Evolutionary conservation across 2,329 filamentous ascomycete genomes (phyloP), one percentile per base, ranked within the genome.

Genomic region (Alternaria brassicicola): DNA sequence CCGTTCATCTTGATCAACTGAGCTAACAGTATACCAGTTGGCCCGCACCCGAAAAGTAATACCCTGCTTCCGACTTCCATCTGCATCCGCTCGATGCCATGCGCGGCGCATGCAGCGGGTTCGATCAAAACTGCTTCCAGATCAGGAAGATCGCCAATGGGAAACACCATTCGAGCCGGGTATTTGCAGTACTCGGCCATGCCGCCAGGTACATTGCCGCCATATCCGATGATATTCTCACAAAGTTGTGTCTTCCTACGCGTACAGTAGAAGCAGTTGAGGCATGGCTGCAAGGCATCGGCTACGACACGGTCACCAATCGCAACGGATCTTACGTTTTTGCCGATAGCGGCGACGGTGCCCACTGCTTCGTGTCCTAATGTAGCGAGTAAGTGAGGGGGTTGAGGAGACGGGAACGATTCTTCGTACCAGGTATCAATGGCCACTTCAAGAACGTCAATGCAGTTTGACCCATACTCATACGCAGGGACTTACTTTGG

Each of bases 181-280:
- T 83, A 85, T 13, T 81, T 80, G 62, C 82, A 84, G 81, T 90
- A 92, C 75, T 91, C 88, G 49, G 89, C 89, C 68, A 91, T 91
- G 28, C 89, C 88, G 66, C 89, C 89, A 62, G 89, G 85, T 76
- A 90, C 82, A 64, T 84, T 87, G n/a, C 87, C 85, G 66, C 85
- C 88, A 65, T 89, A 87, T 19, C 86, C 87, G 65, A 86, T 83
- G 75, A 89, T 88, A 72, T 89, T 83, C 76, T 90, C 88, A 75
- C 89, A 92, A 55, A 90, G 84, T 45, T 91, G 78, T 28, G 86
- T 82, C 72, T 90, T 83, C 51, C 88, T 88, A 55, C 87, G 85
- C 63, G 86, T 85, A 79, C 89, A 91, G 80, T 90, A 90, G 82
- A 89, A 90, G 79, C 89, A 91, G 76, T 88, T 84, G 47, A 85